A percentile compares a stretch with the other conserved stretches of the same genome.
These are phyloP conservation scores for Vanderwaltozyma yarrowii DNA, from an alignment of 805 yeast genomes.

Conservation along the genomic window DNA sequence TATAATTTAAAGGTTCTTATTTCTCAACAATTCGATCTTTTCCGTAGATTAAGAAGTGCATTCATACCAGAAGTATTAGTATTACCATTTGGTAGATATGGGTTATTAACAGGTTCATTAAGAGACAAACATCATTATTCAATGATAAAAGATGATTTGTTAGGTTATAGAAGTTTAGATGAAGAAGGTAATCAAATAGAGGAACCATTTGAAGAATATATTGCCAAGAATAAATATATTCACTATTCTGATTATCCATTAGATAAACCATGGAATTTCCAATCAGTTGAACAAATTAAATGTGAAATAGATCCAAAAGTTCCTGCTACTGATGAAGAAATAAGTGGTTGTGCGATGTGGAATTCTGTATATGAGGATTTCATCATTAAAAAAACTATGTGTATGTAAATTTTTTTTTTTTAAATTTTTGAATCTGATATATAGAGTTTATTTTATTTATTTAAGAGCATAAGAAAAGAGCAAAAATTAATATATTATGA, in stretches of 20 bases:
- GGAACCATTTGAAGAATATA: conserved; percentile 15
- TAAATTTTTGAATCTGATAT: too few relatives aligned
- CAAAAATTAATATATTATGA: too few relatives aligned
- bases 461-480: too few relatives aligned
- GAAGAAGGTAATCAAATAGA: conserved; percentile 10
- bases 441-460: too few relatives aligned
- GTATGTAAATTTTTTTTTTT: conserved; percentile 4
- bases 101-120: conserved; percentile 23
- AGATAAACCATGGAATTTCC: conserved; percentile 50
- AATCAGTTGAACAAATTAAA: conserved; percentile 11
- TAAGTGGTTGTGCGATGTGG: conserved; percentile 20
- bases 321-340: conserved; percentile 6
- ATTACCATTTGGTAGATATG: conserved; percentile 26
- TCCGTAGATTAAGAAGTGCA: conserved; percentile 16
- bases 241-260: conserved; percentile 62
- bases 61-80: conserved; percentile 21
- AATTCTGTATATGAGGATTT: conserved; percentile 13
- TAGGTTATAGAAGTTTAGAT: conserved; percentile 21
- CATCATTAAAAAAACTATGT: conserved; percentile 11
- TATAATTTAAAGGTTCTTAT: conserved; percentile 20
- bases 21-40: conserved; percentile 20
- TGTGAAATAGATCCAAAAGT: conserved; percentile 12
- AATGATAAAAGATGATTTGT: conserved; percentile 18
- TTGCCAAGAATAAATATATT: conserved; percentile 33
- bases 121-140: conserved; percentile 15